Percentiles rank a stretch among this genome's conserved stretches.
Evolutionary conservation across 768 basidiomycete species (phyloP).

Genomic region (Amanita subjunquillea): DNA sequence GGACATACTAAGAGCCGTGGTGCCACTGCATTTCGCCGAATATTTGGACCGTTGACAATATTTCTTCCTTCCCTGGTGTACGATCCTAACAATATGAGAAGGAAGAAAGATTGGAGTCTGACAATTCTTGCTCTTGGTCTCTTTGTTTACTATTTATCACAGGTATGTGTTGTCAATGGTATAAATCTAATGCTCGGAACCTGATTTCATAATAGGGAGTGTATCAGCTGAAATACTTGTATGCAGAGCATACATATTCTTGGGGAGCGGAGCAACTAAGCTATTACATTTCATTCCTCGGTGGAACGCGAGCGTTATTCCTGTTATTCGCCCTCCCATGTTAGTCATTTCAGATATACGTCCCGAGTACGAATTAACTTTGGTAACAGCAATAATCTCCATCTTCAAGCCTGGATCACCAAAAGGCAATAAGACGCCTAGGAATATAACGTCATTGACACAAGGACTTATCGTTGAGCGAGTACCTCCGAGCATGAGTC

Average conservation of each 20-base stretch:
- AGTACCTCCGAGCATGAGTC: conserved; percentile 2
- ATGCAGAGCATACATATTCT: conserved; percentile 60
- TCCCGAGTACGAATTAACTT: background rate
- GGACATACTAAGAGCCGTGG: background rate
- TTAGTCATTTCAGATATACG: conserved; percentile 14
- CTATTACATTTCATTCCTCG: conserved; percentile 67
- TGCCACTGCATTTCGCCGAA: conserved; percentile 17
- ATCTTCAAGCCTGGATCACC: conserved; percentile 41
- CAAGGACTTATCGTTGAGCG: conserved; percentile 6
- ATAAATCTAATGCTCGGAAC: background rate
- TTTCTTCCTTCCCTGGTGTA: conserved; percentile 53
- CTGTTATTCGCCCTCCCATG: conserved; percentile 39
- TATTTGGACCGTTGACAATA: conserved; percentile 53
- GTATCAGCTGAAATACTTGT: conserved; percentile 74
- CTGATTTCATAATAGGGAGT: conserved; percentile 38
- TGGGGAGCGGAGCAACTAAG: conserved; percentile 69
- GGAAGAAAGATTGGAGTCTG: conserved; percentile 70
- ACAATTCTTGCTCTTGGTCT: conserved; percentile 56
- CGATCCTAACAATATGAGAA: conserved; percentile 25
- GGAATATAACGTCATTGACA: background rate
- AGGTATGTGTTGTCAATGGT: conserved; percentile 30
- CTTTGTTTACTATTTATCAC: conserved; percentile 56
- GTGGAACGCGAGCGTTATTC: conserved; percentile 47
- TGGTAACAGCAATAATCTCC: conserved; percentile 42
- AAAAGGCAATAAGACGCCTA: conserved; percentile 7